Conservation (phyloP, 73 alveolate species). For the Paraurostyla sp. region DNA sequence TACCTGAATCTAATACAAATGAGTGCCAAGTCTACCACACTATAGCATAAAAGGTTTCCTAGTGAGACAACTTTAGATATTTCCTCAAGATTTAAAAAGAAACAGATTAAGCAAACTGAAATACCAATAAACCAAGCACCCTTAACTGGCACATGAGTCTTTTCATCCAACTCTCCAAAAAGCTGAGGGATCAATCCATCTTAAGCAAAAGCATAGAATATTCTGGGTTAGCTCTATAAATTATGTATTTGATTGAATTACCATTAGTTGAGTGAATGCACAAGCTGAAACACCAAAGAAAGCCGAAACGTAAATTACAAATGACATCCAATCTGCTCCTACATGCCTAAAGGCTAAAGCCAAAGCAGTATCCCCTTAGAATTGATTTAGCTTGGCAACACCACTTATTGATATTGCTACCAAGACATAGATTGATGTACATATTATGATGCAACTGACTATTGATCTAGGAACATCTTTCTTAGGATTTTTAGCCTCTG, state of each 20-base stretch:
- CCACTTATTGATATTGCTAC: conserved; percentile 31
- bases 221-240: conserved; percentile 43
- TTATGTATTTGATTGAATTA: neutral
- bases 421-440: conserved; percentile 1
- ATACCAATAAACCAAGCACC: neutral
- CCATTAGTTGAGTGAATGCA: conserved; percentile 30
- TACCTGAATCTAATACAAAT: conserved; percentile 50
- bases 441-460: neutral
- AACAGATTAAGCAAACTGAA: neutral
- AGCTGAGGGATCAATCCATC: conserved; percentile 29
- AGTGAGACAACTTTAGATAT: conserved; percentile 37
- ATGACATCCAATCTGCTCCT: conserved; percentile 33
- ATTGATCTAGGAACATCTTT: conserved; percentile 62
- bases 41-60: conserved; percentile 38
- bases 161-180: conserved; percentile 28
- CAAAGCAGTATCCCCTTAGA: conserved; percentile 39
- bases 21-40: conserved; percentile 21
- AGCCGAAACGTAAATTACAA: conserved; percentile 8
- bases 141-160: conserved; percentile 18
- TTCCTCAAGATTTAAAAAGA: conserved; percentile 43
- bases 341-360: conserved; percentile 17
- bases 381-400: neutral
- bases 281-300: conserved; percentile 48
- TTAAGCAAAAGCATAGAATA: conserved; percentile 17
- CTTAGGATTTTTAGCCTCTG: conserved; percentile 56